Evolutionary conservation across 1,139 yeast genomes (phyloP).

Genomic region (Suhomyces choctaworum): DNA sequence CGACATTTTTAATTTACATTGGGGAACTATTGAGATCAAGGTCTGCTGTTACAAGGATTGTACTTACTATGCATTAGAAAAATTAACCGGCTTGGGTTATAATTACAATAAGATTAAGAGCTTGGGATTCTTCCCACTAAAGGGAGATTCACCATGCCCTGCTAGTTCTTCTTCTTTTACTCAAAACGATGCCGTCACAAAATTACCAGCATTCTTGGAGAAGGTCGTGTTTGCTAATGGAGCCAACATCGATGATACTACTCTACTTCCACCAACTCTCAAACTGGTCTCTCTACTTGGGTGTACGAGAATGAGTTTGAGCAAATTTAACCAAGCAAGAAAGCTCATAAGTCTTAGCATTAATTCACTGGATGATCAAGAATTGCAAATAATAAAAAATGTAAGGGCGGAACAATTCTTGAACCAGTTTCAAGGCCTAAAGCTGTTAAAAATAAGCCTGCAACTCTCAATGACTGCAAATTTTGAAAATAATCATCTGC

Average conservation of each 20-base stretch:
- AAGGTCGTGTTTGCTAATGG: constrained; percentile 16
- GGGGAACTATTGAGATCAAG: constrained; percentile 12
- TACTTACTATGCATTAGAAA: constrained; percentile 10
- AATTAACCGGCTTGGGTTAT: constrained; percentile 8
- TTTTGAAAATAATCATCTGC: constrained; percentile 13
- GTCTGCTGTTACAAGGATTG: too few relatives aligned
- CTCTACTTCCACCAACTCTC: constrained; percentile 11
- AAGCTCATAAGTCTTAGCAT: constrained; percentile 14
- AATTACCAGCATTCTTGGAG: constrained; percentile 13
- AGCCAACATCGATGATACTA: constrained; percentile 14
- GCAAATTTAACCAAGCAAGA: constrained; percentile 16
- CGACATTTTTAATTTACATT: constrained; percentile 5
- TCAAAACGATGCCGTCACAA: constrained; percentile 1
- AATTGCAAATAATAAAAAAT: constrained; percentile 12
- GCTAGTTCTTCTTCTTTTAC: not conserved
- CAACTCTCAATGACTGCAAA: constrained; percentile 11
- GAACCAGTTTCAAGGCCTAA: constrained; percentile 10
- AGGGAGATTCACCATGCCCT: constrained; percentile 1
- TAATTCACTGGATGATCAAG: constrained; percentile 3
- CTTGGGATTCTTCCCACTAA: constrained; percentile 15
- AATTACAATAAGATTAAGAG: constrained; percentile 12
- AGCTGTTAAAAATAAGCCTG: constrained; percentile 12
- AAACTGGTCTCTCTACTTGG: constrained; percentile 13
- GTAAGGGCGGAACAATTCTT: constrained; percentile 15
- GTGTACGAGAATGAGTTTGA: constrained; percentile 13